Percentiles rank a stretch among this genome's conserved stretches.
These are phyloP conservation scores for Silene conica DNA, from an alignment of 148 eudicot species.

Conservation along the genomic window DNA sequence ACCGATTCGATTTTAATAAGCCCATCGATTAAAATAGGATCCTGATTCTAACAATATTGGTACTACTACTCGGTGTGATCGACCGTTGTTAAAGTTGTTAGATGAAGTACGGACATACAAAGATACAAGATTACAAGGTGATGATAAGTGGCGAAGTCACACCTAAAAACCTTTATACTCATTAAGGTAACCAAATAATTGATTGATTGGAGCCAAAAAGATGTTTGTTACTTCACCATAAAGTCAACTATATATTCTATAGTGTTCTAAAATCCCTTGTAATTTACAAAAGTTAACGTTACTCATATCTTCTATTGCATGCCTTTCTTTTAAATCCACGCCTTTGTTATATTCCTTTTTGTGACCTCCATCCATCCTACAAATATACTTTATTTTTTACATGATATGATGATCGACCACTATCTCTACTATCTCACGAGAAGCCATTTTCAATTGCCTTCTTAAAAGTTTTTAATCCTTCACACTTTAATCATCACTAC, in stretches of 20 bases:
- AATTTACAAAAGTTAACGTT: background rate
- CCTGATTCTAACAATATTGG: no score
- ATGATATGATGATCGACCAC: background rate
- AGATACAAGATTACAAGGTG: no score
- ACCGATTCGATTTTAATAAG: no score
- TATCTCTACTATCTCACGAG: slow-evolving; percentile 29
- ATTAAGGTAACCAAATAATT: slow-evolving; percentile 25
- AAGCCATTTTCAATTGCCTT: slow-evolving; percentile 28
- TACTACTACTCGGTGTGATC: no score
- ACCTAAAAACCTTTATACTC: slow-evolving; percentile 4
- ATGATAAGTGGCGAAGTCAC: slow-evolving; percentile 14
- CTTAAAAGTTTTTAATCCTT: slow-evolving; percentile 3
- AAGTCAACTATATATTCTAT: slow-evolving; percentile 28
- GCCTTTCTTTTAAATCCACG: slow-evolving; percentile 21
- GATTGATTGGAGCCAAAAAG: slow-evolving; percentile 13
- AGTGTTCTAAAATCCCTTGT: slow-evolving; percentile 1
- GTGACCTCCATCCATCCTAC: no score
- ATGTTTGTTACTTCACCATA: slow-evolving; percentile 9
- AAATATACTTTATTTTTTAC: slow-evolving; percentile 14
- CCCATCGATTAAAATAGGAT: no score
- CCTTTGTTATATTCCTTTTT: slow-evolving; percentile 6
- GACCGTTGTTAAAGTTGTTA: background rate
- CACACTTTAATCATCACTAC: slow-evolving; percentile 38
- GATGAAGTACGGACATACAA: slow-evolving; percentile 1
- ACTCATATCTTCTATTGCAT: background rate